Conservation (phyloP, 83 land plant genomes). For the Thuja plicata region DNA sequence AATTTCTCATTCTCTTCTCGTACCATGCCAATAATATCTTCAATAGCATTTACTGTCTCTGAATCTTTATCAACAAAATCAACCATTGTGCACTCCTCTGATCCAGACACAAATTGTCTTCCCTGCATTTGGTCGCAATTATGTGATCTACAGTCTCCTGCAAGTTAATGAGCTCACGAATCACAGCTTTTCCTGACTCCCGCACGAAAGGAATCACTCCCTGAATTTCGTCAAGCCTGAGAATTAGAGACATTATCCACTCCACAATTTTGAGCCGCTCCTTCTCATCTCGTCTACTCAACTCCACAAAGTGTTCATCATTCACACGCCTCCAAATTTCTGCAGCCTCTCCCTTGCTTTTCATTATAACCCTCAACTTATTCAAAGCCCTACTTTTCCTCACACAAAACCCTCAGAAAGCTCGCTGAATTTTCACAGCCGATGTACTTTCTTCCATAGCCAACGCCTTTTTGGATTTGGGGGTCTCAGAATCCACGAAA, state of each 20-base stretch:
- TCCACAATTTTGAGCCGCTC: slow-evolving; percentile 20
- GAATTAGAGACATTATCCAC: slow-evolving; percentile 45
- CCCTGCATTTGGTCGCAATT: background rate
- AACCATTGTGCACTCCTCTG: no score
- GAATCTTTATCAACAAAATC: no score
- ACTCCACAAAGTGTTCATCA: slow-evolving; percentile 12
- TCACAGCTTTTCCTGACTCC: slow-evolving; percentile 6
- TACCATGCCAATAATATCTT: no score
- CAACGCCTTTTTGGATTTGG: background rate
- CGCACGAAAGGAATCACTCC: slow-evolving; percentile 7
- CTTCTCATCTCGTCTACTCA: slow-evolving; percentile 5
- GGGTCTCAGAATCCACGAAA: background rate
- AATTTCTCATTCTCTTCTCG: no score
- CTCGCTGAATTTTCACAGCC: slow-evolving; percentile 40
- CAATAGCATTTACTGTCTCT: no score
- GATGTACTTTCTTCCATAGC: slow-evolving; percentile 16
- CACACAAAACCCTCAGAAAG: slow-evolving; percentile 42
- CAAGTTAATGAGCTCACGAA: background rate
- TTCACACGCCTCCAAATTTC: slow-evolving; percentile 21
- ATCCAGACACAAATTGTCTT: no score
- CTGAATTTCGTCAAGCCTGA: slow-evolving; percentile 20
- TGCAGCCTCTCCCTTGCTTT: slow-evolving; percentile 20
- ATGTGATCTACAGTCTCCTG: background rate
- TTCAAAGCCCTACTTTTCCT: slow-evolving; percentile 36
- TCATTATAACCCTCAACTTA: slow-evolving; percentile 37